Conservation (phyloP, 257 asterid species). For the Ligustrum vulgare region DNA sequence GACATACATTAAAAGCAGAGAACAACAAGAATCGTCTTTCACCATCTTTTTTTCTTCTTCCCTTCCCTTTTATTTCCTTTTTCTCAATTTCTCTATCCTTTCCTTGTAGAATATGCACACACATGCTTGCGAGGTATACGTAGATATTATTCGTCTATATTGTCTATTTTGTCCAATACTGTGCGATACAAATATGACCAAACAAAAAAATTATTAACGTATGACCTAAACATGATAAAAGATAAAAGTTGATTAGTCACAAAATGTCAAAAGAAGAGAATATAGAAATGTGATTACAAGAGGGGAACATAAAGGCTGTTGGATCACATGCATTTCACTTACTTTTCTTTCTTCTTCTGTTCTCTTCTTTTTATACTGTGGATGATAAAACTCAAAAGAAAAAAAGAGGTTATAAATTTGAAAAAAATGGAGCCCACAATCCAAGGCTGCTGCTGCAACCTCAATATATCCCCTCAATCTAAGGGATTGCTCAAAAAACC, state of each 20-base stretch:
- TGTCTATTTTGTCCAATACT: too few relatives aligned
- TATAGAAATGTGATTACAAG: constrained; percentile 35
- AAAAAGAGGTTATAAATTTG: constrained; percentile 25
- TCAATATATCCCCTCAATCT: constrained; percentile 57
- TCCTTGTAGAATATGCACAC: constrained; percentile 17
- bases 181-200: neutral
- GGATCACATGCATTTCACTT: constrained; percentile 88
- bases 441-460: constrained; percentile 53
- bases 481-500: constrained; percentile 48
- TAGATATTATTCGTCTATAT: too few relatives aligned
- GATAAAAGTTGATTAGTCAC: constrained; percentile 36
- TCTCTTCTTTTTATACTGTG: constrained; percentile 71
- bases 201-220: constrained; percentile 7
- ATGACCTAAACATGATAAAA: constrained; percentile 36
- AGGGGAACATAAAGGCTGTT: constrained; percentile 96
- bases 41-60: constrained; percentile 23
- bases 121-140: neutral
- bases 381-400: constrained; percentile 46
- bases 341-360: constrained; percentile 57
- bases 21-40: constrained; percentile 41
- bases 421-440: constrained; percentile 39
- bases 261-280: constrained; percentile 40
- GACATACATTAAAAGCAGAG: constrained; percentile 76
- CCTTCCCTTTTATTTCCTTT: constrained; percentile 22
- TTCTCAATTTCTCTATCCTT: constrained; percentile 5